Base-by-base conservation (phyloP, 345 rosid species). In the Salix koriyanagi region DNA sequence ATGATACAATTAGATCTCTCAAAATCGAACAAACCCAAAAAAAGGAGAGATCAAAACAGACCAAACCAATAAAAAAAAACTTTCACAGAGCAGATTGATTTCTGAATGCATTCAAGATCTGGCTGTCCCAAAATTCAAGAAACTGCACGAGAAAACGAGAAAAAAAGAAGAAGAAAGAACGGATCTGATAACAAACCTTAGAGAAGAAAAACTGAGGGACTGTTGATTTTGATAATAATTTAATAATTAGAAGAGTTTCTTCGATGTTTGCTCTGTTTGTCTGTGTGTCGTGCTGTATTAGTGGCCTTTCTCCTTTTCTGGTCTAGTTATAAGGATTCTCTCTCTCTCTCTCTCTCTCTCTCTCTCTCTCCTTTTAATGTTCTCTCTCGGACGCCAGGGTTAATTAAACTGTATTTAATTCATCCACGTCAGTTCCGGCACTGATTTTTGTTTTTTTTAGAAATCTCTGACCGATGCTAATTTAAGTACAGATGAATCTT, bases 1-100 rank as follows among this genome's bases (percentile, higher is more conserved):
- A 62, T 25, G 44, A 60, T 13, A 64, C 61, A 58, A 46, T 74
- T n/a, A 65, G 77, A 74, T 74, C 70, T 74, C 46, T 32, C 32
- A 65, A 65, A 44, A 42, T 18, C 70, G 18, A 64, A 44, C 42
- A 26, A 28, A 18, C 26, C 3, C 10, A 44, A 64, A 64, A 54
- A 73, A 0, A 42, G 25, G 44, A 61, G 50, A 28, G 39, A 74
- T 64, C 70, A 46, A 65, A 44, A 62, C 37, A 73, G 4, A 26
- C 10, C 6, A 61, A 44, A 30, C 28, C 44, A 60, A 62, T n/a
- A 1, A 74, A 65, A 74, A 10, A 39, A 58, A 36, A 72, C 15
- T 32, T 12, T 6, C 18, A 72, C 36, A 44, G 60, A 39, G n/a
- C 14, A 13, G 23, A n/a, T 58, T 58, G 64, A 58, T 58, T n/a